phyloP scores from a whole-genome alignment of 306 rosid genomes.

The Mimosa bimucronata region DNA sequence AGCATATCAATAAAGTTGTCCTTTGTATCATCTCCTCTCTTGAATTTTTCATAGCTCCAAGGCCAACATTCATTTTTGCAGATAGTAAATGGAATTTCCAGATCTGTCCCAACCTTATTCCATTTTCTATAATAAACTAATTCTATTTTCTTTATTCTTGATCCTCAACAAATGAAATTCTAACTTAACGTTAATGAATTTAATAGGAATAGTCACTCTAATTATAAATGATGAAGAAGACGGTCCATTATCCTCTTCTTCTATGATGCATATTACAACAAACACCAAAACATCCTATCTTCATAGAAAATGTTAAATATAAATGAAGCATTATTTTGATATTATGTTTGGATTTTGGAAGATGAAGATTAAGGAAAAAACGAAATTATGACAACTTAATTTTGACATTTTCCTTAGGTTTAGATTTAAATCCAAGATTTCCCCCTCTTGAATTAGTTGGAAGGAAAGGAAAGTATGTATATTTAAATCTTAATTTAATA shows the following conservation, averaged over 20 bases:
- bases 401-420: neutral
- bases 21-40: slow-evolving; percentile 38
- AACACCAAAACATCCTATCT: slow-evolving; percentile 5
- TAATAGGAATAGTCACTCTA: neutral
- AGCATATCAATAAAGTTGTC: slow-evolving; percentile 36
- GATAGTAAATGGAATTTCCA: neutral
- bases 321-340: neutral
- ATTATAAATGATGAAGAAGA: neutral
- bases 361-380: neutral
- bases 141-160: neutral
- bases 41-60: slow-evolving; percentile 25
- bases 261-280: slow-evolving; percentile 4
- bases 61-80: slow-evolving; percentile 17
- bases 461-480: neutral
- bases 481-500: neutral
- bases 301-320: neutral
- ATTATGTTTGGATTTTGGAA: neutral
- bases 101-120: neutral
- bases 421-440: neutral
- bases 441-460: too few species aligned
- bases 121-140: neutral
- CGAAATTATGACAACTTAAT: neutral
- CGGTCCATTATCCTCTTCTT: neutral
- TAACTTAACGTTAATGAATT: neutral
- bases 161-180: neutral